Conservation (phyloP, 768 basidiomycete species). For the Coprinopsis sp. region DNA sequence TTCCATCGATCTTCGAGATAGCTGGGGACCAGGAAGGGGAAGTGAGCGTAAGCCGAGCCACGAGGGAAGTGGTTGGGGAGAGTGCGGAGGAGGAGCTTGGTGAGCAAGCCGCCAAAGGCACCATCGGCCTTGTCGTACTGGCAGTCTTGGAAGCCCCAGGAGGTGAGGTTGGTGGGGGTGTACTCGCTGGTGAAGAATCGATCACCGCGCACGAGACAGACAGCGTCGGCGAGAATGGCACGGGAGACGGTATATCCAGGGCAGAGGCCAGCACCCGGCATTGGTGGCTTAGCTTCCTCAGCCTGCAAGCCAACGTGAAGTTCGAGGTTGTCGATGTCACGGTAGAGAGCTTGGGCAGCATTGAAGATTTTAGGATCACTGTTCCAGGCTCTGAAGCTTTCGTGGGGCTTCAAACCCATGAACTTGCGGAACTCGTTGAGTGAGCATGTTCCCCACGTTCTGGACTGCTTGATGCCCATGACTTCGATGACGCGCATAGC, state of each 20-base stretch:
- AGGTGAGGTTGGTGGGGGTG: constrained; percentile 75
- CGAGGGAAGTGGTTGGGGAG: constrained; percentile 66
- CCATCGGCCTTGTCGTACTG: constrained; percentile 60
- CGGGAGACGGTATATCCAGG: constrained; percentile 82
- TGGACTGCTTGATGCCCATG: constrained; percentile 60
- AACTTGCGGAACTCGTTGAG: constrained; percentile 75
- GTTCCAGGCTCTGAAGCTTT: constrained; percentile 70
- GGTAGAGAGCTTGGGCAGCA: constrained; percentile 62
- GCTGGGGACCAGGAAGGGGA: constrained; percentile 72
- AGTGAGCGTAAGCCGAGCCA: constrained; percentile 67
- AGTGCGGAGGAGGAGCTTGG: constrained; percentile 65
- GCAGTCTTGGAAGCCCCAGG: constrained; percentile 77
- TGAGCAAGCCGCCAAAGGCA: constrained; percentile 72
- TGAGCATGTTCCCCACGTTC: constrained; percentile 70
- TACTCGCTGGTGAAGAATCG: constrained; percentile 74
- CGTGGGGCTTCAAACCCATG: constrained; percentile 64
- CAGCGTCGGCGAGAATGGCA: constrained; percentile 79
- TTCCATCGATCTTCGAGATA: constrained; percentile 39
- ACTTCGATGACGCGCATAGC: constrained; percentile 65
- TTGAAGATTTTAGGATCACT: constrained; percentile 48
- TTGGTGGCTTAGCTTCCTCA: constrained; percentile 62
- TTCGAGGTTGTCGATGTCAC: constrained; percentile 74
- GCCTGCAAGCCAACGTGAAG: constrained; percentile 71
- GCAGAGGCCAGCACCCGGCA: constrained; percentile 70
- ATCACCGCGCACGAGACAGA: constrained; percentile 72